Evolutionary conservation across 1,284 basidiomycete species (phyloP).

Genomic region (Puccinia triticina): DNA sequence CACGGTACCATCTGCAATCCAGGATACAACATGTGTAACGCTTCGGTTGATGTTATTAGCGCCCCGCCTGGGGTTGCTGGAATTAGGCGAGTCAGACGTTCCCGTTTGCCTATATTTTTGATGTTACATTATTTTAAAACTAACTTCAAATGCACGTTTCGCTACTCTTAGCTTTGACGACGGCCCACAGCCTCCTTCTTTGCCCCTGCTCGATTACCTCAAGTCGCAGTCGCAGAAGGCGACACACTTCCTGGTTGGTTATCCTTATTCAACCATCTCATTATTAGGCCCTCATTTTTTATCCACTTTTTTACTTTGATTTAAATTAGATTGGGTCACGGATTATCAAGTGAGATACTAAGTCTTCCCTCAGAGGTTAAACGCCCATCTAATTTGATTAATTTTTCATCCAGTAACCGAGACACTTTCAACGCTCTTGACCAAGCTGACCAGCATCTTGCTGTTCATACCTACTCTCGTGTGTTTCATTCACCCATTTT

Average conservation of each 20-base stretch:
- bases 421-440: slow-evolving; percentile 14
- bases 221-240: slow-evolving; percentile 66
- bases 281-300: neutral
- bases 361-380: neutral
- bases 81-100: neutral
- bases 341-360: neutral
- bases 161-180: slow-evolving; percentile 37
- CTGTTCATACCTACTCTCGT: slow-evolving; percentile 66
- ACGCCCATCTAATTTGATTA: neutral
- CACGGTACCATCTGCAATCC: neutral
- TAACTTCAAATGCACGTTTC: too few species aligned
- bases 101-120: neutral
- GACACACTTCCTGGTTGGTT: slow-evolving; percentile 82
- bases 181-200: slow-evolving; percentile 55
- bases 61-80: slow-evolving; percentile 15
- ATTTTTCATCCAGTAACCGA: neutral
- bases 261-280: slow-evolving; percentile 61
- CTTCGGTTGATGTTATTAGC: neutral
- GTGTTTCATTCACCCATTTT: neutral
- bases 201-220: slow-evolving; percentile 67
- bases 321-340: slow-evolving; percentile 66
- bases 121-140: neutral
- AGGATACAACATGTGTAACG: neutral
- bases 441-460: slow-evolving; percentile 65
- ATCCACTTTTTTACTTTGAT: neutral